Evolutionary conservation across 2,329 filamentous ascomycete genomes (phyloP).

Genomic region (Curvularia hawaiiensis): DNA sequence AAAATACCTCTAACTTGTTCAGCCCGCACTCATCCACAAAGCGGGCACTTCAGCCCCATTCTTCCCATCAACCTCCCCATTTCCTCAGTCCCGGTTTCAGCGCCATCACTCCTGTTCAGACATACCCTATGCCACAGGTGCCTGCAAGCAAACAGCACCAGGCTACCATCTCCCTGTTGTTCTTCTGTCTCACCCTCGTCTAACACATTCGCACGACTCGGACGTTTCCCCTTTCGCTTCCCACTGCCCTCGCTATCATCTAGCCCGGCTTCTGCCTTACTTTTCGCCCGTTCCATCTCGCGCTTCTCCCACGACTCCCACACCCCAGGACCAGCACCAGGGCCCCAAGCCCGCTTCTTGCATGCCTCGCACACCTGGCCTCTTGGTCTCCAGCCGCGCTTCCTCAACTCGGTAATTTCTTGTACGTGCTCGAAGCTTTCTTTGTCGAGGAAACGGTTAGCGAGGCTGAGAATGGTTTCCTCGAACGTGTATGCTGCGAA

Average conservation of each 20-base stretch:
- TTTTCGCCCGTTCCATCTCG: slow-evolving; percentile 43
- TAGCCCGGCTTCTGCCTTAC: slow-evolving; percentile 54
- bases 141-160: slow-evolving; percentile 49
- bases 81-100: slow-evolving; percentile 1
- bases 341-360: slow-evolving; percentile 82
- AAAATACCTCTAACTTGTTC: not conserved
- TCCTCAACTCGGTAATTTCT: slow-evolving; percentile 73
- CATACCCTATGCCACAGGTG: slow-evolving; percentile 49
- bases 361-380: slow-evolving; percentile 90
- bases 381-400: slow-evolving; percentile 86
- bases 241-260: slow-evolving; percentile 44
- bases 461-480: slow-evolving; percentile 82
- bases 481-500: slow-evolving; percentile 97
- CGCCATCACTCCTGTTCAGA: slow-evolving; percentile 28
- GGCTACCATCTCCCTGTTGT: slow-evolving; percentile 7
- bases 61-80: slow-evolving; percentile 12
- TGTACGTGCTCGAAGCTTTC: slow-evolving; percentile 86
- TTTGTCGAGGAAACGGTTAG: slow-evolving; percentile 84
- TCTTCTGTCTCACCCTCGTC: slow-evolving; percentile 8
- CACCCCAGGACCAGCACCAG: slow-evolving; percentile 75
- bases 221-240: slow-evolving; percentile 49
- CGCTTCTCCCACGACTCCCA: slow-evolving; percentile 81
- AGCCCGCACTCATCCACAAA: slow-evolving; percentile 25
- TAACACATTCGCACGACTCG: slow-evolving; percentile 14
- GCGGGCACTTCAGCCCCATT: slow-evolving; percentile 29